Percentiles rank a stretch among this genome's conserved stretches.
phyloP scores from a whole-genome alignment of 1,139 yeast species.

The Candida frijolesensis region DNA sequence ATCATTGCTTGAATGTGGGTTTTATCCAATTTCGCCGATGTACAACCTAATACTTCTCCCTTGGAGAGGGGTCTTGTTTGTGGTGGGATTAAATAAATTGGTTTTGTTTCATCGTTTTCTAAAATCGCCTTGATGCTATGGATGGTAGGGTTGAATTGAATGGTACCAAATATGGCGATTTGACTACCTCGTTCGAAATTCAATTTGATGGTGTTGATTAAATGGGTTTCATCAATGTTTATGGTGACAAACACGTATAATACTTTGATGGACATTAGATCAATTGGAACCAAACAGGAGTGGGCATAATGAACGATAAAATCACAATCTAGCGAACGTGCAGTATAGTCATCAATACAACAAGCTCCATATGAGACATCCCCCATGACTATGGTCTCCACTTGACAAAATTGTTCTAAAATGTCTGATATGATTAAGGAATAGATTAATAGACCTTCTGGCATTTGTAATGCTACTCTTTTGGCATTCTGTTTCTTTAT shows the following conservation, averaged over 20 bases:
- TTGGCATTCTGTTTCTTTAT: slow-evolving; percentile 72
- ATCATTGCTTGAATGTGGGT: slow-evolving; percentile 75
- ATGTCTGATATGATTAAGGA: slow-evolving; percentile 88
- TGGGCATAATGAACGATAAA: slow-evolving; percentile 96
- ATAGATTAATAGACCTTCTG: slow-evolving; percentile 90
- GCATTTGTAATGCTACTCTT: slow-evolving; percentile 91
- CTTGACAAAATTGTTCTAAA: slow-evolving; percentile 84
- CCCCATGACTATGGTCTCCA: slow-evolving; percentile 94
- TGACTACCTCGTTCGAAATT: slow-evolving; percentile 68
- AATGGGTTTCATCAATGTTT: slow-evolving; percentile 79
- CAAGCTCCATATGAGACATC: slow-evolving; percentile 99
- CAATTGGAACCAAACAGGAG: slow-evolving; percentile 95
- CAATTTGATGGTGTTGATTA: slow-evolving; percentile 70
- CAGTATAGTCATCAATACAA: slow-evolving; percentile 96
- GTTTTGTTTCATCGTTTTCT: slow-evolving; percentile 49
- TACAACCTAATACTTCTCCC: slow-evolving; percentile 96
- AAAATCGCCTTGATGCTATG: slow-evolving; percentile 72
- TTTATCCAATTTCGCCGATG: slow-evolving; percentile 76
- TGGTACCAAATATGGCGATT: slow-evolving; percentile 87
- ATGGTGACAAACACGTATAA: slow-evolving; percentile 95
- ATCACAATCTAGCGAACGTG: slow-evolving; percentile 90
- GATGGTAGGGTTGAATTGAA: slow-evolving; percentile 93
- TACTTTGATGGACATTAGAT: slow-evolving; percentile 85
- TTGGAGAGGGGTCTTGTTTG: slow-evolving; percentile 91
- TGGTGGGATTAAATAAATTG: slow-evolving; percentile 75